phyloP scores from a whole-genome alignment of 2,329 filamentous ascomycete species.

The Aspergillus ochraceus region DNA sequence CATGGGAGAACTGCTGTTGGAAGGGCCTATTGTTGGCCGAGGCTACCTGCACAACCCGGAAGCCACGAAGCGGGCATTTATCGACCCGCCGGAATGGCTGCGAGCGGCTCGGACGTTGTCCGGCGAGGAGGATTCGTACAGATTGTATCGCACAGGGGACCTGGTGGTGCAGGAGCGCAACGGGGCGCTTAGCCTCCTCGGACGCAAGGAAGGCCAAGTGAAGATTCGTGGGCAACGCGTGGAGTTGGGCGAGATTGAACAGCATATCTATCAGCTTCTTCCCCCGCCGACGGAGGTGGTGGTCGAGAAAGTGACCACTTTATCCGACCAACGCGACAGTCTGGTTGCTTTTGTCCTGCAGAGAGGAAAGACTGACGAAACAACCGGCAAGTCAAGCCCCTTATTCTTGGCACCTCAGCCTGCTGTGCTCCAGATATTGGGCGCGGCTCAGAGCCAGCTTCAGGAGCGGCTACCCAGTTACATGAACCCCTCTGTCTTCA shows the following conservation, averaged over 20 bases:
- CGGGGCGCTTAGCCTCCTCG: neutral
- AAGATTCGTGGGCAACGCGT: conserved; percentile 4
- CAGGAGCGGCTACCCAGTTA: neutral
- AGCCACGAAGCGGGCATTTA: too few relatives aligned
- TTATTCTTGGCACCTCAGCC: too few relatives aligned
- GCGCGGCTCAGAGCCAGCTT: too few relatives aligned
- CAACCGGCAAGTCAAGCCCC: too few relatives aligned
- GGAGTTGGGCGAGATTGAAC: conserved; percentile 1
- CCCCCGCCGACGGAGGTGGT: neutral
- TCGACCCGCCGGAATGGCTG: too few relatives aligned
- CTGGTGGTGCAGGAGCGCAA: neutral
- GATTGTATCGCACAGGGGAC: conserved; percentile 5
- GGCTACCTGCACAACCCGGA: too few relatives aligned
- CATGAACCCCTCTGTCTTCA: conserved; percentile 1
- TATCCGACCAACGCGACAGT: too few relatives aligned
- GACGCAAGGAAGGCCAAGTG: conserved; percentile 2
- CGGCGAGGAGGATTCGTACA: too few relatives aligned
- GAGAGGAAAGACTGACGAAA: neutral
- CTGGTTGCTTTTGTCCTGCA: neutral
- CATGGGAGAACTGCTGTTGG: too few relatives aligned
- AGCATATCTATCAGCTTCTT: neutral
- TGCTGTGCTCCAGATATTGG: neutral
- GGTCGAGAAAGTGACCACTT: too few relatives aligned
- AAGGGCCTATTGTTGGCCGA: too few relatives aligned
- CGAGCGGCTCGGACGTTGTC: too few relatives aligned